Conservation (phyloP, 2,329 filamentous ascomycete genomes). For the Gnomoniopsis sp. region DNA sequence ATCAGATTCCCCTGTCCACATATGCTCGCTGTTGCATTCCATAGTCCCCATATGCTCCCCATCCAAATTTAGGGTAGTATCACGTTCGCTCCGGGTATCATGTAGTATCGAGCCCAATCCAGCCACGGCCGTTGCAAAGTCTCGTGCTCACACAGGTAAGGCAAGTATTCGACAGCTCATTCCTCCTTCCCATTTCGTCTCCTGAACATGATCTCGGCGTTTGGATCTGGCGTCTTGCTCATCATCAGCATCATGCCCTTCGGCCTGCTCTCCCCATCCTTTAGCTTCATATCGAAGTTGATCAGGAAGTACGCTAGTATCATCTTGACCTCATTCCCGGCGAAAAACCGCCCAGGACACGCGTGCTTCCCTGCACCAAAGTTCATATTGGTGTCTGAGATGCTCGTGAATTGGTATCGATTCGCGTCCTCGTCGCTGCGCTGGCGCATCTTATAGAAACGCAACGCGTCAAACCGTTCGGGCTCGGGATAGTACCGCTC, state of each 20-base stretch:
- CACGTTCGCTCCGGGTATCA: conserved; percentile 1
- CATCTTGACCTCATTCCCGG: conserved; percentile 31
- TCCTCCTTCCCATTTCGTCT: conserved; percentile 26
- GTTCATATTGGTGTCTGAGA: conserved; percentile 40
- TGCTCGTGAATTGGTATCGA: conserved; percentile 40
- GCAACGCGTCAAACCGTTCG: conserved; percentile 44
- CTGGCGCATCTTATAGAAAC: conserved; percentile 44
- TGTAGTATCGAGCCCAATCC: not conserved
- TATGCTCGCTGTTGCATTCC: not conserved
- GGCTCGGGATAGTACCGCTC: conserved; percentile 37
- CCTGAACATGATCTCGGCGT: conserved; percentile 38
- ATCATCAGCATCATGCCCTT: conserved; percentile 35
- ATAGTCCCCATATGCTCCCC: not conserved
- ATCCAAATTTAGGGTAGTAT: not conserved
- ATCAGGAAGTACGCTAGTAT: not conserved
- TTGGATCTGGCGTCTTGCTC: conserved; percentile 39
- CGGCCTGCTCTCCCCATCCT: conserved; percentile 35
- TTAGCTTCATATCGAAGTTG: conserved; percentile 37
- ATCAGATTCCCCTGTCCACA: not conserved
- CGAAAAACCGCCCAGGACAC: conserved; percentile 47
- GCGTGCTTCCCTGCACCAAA: conserved; percentile 47
- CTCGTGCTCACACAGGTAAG: not conserved
- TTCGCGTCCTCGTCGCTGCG: conserved; percentile 33
- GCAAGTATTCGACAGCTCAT: not conserved
- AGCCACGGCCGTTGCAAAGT: not conserved